Evolutionary conservation across 2,329 filamentous ascomycete genomes (phyloP), one percentile per base, ranked within the genome.

Genomic region (Chrysoporthe puriensis): DNA sequence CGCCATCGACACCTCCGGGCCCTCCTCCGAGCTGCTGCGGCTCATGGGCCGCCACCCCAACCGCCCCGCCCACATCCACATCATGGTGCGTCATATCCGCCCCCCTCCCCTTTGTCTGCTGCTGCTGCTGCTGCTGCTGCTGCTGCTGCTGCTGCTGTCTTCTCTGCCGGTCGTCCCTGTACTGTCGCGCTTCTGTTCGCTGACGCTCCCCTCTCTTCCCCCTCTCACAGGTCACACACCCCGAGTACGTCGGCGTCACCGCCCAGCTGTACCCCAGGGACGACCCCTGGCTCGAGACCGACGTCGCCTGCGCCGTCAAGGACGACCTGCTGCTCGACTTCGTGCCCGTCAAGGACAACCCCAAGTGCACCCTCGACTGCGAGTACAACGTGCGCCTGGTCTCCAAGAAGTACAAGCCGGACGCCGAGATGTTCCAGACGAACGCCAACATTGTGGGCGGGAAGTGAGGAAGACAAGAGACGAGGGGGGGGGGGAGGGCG

Each of bases 231-330:
- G 63, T 76, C 69, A 82, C 82, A 18, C 79, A 80, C 56, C 82
- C 82, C 13, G 84, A 84, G 36, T 89, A 89, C 80, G 88, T 87
- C 73, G 75, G 86, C 83, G n/a, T 91, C 61, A 87, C 87, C 1
- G 91, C 89, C 1, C 89, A 91, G 74, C 89, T 91, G 69, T 91
- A 90, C 74, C 87, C 90, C 74, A 79, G 83, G 65, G 78, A 82
- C 68, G 83, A 85, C 77, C 80, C 83, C 66, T 88, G 90, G 72
- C 80, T 90, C 18, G 70, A 72, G 36, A 75, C 77, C 34, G 77
- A 79, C 67, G 76, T 77, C 0, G 77, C 77, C 2, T 78, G 78
- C 59, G 77, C 77, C 4, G 63, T 65, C 54, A 65, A 65, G 63
- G 43, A 48, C 11, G 63, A 65, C 54, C 34, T 65, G 63, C 63